These are phyloP conservation scores for Ochetophila trinervis DNA, from an alignment of 306 rosid genomes.

Conservation along the genomic window DNA sequence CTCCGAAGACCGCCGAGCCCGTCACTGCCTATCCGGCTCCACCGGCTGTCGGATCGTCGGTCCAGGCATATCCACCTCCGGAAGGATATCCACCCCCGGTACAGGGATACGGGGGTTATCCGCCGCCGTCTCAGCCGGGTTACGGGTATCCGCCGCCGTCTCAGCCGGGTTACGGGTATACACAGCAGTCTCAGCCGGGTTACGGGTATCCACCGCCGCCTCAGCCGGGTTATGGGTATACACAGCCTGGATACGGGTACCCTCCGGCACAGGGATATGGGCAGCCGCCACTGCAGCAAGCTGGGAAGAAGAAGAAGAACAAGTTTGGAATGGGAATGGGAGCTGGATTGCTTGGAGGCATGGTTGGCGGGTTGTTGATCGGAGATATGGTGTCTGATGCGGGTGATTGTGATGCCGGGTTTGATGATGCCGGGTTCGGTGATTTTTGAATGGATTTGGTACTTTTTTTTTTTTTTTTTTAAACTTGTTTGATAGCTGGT, in stretches of 20 bases:
- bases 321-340: constrained; percentile 72
- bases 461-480: constrained; percentile 16
- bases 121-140: not conserved
- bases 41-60: constrained; percentile 25
- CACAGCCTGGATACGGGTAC: constrained; percentile 41
- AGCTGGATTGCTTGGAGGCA: constrained; percentile 80
- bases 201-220: constrained; percentile 31
- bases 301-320: constrained; percentile 29
- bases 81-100: not conserved
- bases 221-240: constrained; percentile 15
- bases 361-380: constrained; percentile 65
- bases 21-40: constrained; percentile 22
- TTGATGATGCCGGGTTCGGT: constrained; percentile 38
- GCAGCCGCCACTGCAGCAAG: constrained; percentile 37
- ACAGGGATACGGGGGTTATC: not conserved
- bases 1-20: constrained; percentile 17
- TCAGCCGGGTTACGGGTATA: constrained; percentile 9
- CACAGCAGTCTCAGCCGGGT: constrained; percentile 16
- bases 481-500: not conserved
- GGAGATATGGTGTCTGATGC: constrained; percentile 77
- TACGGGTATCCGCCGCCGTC: constrained; percentile 15
- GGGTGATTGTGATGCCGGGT: constrained; percentile 32
- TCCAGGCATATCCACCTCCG: constrained; percentile 20
- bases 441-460: constrained; percentile 36
- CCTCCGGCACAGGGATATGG: constrained; percentile 43